Evolutionary conservation across 73 alveolate genomes (phyloP), one percentile per base, ranked within the genome.

Genomic region (Tetrahymena elliotti): DNA sequence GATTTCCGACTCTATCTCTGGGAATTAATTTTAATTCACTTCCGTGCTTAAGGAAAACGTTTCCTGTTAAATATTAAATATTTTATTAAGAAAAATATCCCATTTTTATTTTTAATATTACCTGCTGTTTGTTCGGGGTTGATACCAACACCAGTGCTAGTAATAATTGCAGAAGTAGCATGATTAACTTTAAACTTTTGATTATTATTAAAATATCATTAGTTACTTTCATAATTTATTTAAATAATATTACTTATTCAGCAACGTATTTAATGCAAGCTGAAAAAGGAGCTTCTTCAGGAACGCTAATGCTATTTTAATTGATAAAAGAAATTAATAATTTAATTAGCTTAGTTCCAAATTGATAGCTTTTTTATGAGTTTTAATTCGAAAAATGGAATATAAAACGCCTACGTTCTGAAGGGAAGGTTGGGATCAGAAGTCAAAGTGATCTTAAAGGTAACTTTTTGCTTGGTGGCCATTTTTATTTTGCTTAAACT

Each of bases 1-100:
- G n/a, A 68, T 6, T 31, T n/a, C 99, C 99, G 15, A 98, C 99
- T 96, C 99, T 97, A 95, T 98, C 99, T 97, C 99, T 98, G 1
- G 99, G 99, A 33, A 98, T 98, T 96, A 98, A 93, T 94, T 98
- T 98, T 88, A 98, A 95, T 52, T 98, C 99, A n/a, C 98, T 96
- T 38, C 99, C 99, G 98, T 98, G 98, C 96, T 98, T 98, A 93
- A 98, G 93, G 95, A 98, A 98, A 35, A 98, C 97, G 35, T 97
- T 96, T 68, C 88, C 88, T 68, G n/a, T 27, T 68, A 7, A n/a
- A 13, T 53, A 53, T 24, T 68, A 2, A 22, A 68, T 27, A 18
- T 7, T 31, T 27, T 24, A 68, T 68, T 68, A 18, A 18, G n/a
- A 4, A n/a, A 68, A 68, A 68, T 68, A 31, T 35, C 34, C 3